Base-by-base conservation (phyloP, 2,329 filamentous ascomycete species). In the Sporothrix sp. region DNA sequence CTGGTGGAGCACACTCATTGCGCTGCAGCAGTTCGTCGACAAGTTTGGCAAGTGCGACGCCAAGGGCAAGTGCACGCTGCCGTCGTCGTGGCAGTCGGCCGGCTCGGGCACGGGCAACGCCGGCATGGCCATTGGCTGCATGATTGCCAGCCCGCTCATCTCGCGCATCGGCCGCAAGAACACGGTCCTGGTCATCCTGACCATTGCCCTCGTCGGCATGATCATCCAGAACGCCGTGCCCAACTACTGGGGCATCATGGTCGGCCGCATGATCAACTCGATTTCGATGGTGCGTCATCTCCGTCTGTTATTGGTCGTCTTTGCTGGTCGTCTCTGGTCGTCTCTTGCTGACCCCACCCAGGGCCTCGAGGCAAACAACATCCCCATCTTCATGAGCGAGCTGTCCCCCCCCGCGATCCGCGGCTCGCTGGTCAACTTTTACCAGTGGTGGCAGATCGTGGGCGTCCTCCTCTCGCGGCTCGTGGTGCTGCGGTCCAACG, bases 311-410 rank as follows among this genome's bases (percentile, higher is more conserved):
- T 36, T 16, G 33, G 5, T 36, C 18, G 5, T 16, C 14, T 16
- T 36, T 20, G 10, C 7, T 37, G 16, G 16, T 37, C 35, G 35
- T 18, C 21, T 20, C 35, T 6, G 11, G 3, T 7, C 30, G 4
- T 33, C 30, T 4, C 30, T 33, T 6, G 13, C 33, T 36, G 18
- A 36, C 33, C 3, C 16, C 13, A 10, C 25, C 11, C 35, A 27
- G 33, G 50, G 50, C 16, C 36, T 52, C 0, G 55, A 54, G 5
- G 50, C 53, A 4, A 52, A 52, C 18, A 51, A 51, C 16, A 53
- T 54, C 2, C 56, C 57, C 4, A 55, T 58, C 16, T 58, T 54
- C 25, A 50, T 57, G 38, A 50, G 54, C 1, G 55, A 58, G 48
- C 52, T 56, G 7, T 52, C 54, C 3, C 55, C 57, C 0, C 44